These are phyloP conservation scores for Schwanniomyces polymorphus DNA, from an alignment of 805 yeast genomes.

Conservation along the genomic window DNA sequence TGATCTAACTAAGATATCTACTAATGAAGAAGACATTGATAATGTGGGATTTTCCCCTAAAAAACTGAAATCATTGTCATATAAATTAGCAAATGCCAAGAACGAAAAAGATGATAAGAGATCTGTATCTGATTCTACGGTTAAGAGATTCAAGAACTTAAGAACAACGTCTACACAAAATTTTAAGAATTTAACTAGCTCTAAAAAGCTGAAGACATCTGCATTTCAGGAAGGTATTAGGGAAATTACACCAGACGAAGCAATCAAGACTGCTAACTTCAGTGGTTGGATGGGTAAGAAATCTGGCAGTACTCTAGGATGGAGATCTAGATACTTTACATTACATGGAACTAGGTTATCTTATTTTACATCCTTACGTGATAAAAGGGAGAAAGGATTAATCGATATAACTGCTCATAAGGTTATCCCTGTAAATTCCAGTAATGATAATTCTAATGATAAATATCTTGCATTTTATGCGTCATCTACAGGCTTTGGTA, in stretches of 20 bases:
- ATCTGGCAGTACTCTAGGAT: slow-evolving; percentile 74
- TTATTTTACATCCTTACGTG: slow-evolving; percentile 76
- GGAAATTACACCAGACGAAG: slow-evolving; percentile 69
- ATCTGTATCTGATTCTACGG: slow-evolving; percentile 33
- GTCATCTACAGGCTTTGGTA: slow-evolving; percentile 91
- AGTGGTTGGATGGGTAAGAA: slow-evolving; percentile 97
- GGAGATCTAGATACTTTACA: slow-evolving; percentile 86
- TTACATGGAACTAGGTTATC: slow-evolving; percentile 92
- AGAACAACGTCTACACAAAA: slow-evolving; percentile 57
- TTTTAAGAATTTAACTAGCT: slow-evolving; percentile 43
- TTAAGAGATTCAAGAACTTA: slow-evolving; percentile 48
- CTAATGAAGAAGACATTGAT: slow-evolving; percentile 24
- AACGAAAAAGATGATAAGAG: slow-evolving; percentile 21
- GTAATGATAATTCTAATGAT: slow-evolving; percentile 66
- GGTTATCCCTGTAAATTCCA: slow-evolving; percentile 65
- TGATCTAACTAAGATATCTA: slow-evolving; percentile 2
- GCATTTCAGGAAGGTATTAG: slow-evolving; percentile 90
- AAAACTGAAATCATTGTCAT: slow-evolving; percentile 24
- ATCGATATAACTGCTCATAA: slow-evolving; percentile 95
- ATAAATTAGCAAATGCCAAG: slow-evolving; percentile 9
- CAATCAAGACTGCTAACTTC: slow-evolving; percentile 70
- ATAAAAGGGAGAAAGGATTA: slow-evolving; percentile 83
- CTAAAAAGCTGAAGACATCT: slow-evolving; percentile 65
- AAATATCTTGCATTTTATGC: slow-evolving; percentile 85
- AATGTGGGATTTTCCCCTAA: slow-evolving; percentile 35